phyloP scores from a whole-genome alignment of 495 filamentous ascomycete genomes.

The Emericellopsis terricola region DNA sequence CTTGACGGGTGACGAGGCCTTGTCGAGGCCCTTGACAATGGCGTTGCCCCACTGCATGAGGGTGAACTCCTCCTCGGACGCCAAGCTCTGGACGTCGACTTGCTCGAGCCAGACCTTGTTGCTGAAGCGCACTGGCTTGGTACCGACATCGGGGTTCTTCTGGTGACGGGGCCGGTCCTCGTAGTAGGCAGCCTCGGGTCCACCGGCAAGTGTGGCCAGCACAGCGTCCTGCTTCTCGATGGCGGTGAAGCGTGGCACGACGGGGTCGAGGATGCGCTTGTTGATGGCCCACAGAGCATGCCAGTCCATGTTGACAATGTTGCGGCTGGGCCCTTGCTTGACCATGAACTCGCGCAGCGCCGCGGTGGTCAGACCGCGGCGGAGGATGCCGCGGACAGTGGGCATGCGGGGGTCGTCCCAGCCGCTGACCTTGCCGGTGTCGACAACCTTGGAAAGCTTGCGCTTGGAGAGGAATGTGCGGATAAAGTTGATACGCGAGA shows the following conservation, averaged over 20 bases:
- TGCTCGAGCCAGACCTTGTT: constrained; percentile 63
- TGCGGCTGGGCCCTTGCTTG: constrained; percentile 77
- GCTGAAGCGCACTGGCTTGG: constrained; percentile 67
- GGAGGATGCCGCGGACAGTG: constrained; percentile 71
- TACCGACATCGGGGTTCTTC: constrained; percentile 72
- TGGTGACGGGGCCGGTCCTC: constrained; percentile 69
- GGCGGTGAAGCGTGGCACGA: constrained; percentile 71
- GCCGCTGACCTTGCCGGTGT: constrained; percentile 69
- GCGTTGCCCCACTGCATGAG: constrained; percentile 95
- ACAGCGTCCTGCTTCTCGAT: constrained; percentile 49
- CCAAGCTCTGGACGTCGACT: constrained; percentile 65
- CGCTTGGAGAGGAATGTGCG: constrained; percentile 82
- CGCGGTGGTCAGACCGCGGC: constrained; percentile 80
- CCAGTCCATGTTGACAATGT: constrained; percentile 86
- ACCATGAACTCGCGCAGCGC: constrained; percentile 85
- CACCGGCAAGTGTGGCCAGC: constrained; percentile 49
- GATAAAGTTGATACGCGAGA: constrained; percentile 91
- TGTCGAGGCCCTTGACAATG: constrained; percentile 43
- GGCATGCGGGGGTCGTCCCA: constrained; percentile 96
- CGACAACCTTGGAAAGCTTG: constrained; percentile 87
- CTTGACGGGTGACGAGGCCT: constrained; percentile 38
- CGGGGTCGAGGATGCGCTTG: constrained; percentile 87
- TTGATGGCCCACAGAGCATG: constrained; percentile 82
- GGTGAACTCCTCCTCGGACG: constrained; percentile 77
- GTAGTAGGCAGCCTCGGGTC: constrained; percentile 40